Percentiles rank a stretch among this genome's conserved stretches.
These are phyloP conservation scores for Hyparrhenia diplandra DNA, from an alignment of 176 grass and related monocot species.

Conservation along the genomic window DNA sequence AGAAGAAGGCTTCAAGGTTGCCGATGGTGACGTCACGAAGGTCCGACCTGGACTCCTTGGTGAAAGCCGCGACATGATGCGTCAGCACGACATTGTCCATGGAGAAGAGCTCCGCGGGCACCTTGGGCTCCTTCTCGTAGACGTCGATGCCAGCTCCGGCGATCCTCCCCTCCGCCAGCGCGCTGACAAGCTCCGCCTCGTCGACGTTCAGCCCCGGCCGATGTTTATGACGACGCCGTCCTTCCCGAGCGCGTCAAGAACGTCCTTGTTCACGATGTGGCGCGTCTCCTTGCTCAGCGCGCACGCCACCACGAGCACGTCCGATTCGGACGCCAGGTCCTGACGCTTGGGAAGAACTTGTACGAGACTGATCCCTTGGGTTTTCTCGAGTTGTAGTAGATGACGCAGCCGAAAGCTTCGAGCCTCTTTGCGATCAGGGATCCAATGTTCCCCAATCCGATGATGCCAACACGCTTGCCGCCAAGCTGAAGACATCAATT, in stretches of 20 bases:
- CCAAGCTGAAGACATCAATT: background rate
- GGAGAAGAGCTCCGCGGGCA: background rate
- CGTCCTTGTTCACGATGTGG: background rate
- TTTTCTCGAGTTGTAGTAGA: background rate
- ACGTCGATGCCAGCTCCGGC: constrained; percentile 21
- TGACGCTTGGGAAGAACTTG: background rate
- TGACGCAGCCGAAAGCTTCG: background rate
- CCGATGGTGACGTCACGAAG: background rate
- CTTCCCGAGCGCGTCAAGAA: background rate
- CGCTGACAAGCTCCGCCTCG: background rate
- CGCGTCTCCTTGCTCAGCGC: constrained; percentile 10
- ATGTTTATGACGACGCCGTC: constrained; percentile 20
- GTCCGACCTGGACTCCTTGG: background rate
- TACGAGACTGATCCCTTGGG: background rate
- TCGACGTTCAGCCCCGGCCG: background rate
- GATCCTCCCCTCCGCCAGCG: background rate
- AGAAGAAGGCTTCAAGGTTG: background rate
- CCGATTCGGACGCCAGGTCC: background rate
- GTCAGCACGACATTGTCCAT: constrained; percentile 21
- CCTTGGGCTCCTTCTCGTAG: constrained; percentile 5
- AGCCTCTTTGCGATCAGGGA: background rate
- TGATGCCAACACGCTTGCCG: constrained; percentile 3
- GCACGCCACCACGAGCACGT: background rate
- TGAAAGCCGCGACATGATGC: background rate
- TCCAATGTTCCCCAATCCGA: background rate